Base-by-base conservation (phyloP, 371 early-diverging fungal species). In the Phascolomyces articulosus region DNA sequence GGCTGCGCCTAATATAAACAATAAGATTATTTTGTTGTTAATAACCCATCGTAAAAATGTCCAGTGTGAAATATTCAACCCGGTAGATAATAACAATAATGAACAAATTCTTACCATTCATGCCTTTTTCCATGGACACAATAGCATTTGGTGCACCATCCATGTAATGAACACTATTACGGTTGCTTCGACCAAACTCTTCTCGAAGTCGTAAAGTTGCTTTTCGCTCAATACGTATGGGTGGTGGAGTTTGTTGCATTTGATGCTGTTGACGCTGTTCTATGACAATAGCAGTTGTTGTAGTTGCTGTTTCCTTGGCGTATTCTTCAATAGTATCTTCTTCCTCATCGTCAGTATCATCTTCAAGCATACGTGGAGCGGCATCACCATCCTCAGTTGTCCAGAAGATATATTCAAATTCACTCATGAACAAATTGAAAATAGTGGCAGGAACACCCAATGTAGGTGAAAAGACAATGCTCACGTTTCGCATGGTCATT, bases 401-500 rank as follows among this genome's bases (percentile, higher is more conserved):
- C 78, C 78, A 77, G 48, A 91, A 91, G 41, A 90, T 80, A 53
- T 80, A 78, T 26, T 83, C 83, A 65, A 86, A 92, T 56, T 90
- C 90, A 34, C 87, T 86, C 78, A 91, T 78, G 71, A 92, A 79
- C 58, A 90, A 58, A 40, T 86, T 87, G 47, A 91, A 88, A 2
- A 92, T 80, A 11, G 82, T 85, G 0, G 88, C 88, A 2, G 91
- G 90, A 16, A 92, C 84, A 28, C 88, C 86, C 10, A 90, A 70
- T 3, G 91, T 91, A 10, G 90, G 90, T 29, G 89, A 78, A 55
- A 92, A 92, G 3, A 92, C 90, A 64, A 91, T 92, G 49, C 89
- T 87, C 38, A 92, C 80, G 71, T 92, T 92, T 27, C 87, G 80
- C 62, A 89, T 80, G 2, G 83, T 91, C 92, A 92, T 92, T 72